These are phyloP conservation scores for Odontarrhena argentea DNA, from an alignment of 345 rosid species.

Conservation along the genomic window DNA sequence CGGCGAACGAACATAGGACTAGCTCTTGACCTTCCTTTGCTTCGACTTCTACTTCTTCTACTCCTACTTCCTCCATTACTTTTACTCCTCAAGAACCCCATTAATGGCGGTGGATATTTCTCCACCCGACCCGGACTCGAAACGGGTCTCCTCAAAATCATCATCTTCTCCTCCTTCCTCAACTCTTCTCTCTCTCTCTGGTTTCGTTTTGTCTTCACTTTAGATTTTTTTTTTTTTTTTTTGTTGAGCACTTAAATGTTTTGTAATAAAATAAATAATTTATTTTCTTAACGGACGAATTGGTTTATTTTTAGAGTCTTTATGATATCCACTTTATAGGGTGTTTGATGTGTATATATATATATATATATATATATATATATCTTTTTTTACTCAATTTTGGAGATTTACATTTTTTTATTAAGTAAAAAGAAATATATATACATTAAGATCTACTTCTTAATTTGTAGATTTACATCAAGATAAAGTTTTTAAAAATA, in stretches of 20 bases:
- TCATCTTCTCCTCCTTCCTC: slow-evolving; percentile 35
- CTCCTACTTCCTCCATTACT: slow-evolving; percentile 35
- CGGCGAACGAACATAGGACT: slow-evolving; percentile 81
- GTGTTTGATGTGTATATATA: neutral
- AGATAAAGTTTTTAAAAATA: too few species aligned
- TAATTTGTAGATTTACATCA: too few species aligned
- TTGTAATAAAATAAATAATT: neutral
- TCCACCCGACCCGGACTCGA: slow-evolving; percentile 84
- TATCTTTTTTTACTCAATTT: neutral
- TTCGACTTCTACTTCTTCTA: slow-evolving; percentile 50
- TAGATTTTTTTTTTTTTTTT: slow-evolving; percentile 2
- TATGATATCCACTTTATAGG: slow-evolving; percentile 6
- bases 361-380: too few species aligned
- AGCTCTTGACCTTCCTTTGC: slow-evolving; percentile 78
- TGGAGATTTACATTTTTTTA: neutral
- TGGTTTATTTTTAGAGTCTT: slow-evolving; percentile 15
- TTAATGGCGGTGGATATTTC: slow-evolving; percentile 73
- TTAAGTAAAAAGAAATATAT: too few species aligned
- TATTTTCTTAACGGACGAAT: slow-evolving; percentile 14
- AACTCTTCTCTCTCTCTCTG: slow-evolving; percentile 16
- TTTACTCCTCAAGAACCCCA: slow-evolving; percentile 65
- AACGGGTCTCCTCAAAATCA: slow-evolving; percentile 56
- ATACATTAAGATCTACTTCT: too few species aligned
- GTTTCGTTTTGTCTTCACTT: slow-evolving; percentile 30
- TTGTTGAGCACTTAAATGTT: slow-evolving; percentile 2